These are phyloP conservation scores for Chlorella sp. DNA, from an alignment of 139 green algal genomes.

Conservation along the genomic window DNA sequence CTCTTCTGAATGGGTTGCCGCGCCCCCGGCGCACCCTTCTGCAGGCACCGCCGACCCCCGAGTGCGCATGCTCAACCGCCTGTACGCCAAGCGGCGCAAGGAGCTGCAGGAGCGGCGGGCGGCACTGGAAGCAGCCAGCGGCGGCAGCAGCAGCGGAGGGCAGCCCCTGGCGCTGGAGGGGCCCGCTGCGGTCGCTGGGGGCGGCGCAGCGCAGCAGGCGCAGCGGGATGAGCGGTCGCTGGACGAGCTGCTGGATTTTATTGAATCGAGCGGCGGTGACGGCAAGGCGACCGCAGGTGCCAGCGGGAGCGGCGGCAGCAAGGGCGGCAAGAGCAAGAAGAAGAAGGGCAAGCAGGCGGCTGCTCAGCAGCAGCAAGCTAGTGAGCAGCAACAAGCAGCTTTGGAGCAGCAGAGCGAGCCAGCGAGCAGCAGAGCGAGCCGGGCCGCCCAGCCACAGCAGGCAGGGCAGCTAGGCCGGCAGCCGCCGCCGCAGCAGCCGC, in stretches of 20 bases:
- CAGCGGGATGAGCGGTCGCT: constrained; percentile 48
- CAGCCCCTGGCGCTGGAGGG: neutral
- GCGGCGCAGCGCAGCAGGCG: neutral
- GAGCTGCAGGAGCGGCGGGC: constrained; percentile 59
- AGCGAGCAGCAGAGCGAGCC: too few species aligned
- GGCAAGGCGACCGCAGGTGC: neutral
- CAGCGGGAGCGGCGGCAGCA: neutral
- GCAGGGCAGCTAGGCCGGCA: too few species aligned
- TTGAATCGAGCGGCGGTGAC: constrained; percentile 43
- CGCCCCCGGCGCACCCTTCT: too few species aligned
- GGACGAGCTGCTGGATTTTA: constrained; percentile 73
- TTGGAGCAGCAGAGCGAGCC: neutral
- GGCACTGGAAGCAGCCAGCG: neutral
- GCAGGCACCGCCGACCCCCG: constrained; percentile 61
- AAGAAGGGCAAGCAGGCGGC: constrained; percentile 57
- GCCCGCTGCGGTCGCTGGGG: neutral
- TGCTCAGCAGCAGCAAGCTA: neutral
- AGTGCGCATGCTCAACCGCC: constrained; percentile 77
- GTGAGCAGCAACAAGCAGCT: neutral
- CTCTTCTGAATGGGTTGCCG: too few species aligned
- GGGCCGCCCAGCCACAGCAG: too few species aligned
- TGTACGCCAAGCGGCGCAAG: constrained; percentile 79
- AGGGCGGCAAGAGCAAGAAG: constrained; percentile 39
- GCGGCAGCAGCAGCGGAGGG: neutral
- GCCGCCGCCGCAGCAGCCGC: too few species aligned